Percentiles rank a stretch among this genome's conserved stretches.
These are phyloP conservation scores for Fraxinus quadrangulata DNA, from an alignment of 257 asterid species.

Conservation along the genomic window DNA sequence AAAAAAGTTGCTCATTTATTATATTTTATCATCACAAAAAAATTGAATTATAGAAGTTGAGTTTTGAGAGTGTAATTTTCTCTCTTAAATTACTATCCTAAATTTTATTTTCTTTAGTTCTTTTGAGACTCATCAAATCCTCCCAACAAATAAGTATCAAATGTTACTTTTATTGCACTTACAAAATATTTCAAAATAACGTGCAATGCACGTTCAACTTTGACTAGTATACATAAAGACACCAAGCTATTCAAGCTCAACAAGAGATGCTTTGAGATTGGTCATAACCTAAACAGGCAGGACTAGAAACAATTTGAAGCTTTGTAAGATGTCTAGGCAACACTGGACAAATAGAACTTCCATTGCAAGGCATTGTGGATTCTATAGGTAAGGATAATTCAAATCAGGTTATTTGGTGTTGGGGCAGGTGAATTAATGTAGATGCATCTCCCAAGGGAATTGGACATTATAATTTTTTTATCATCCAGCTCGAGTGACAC, in stretches of 20 bases:
- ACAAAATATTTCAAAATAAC: no score
- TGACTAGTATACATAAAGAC: neutral
- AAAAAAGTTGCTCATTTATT: no score
- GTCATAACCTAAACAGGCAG: neutral
- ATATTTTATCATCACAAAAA: no score
- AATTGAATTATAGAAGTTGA: no score
- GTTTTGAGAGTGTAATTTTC: no score
- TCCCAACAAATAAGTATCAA: no score
- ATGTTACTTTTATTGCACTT: no score
- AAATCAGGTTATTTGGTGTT: neutral
- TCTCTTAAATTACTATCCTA: no score
- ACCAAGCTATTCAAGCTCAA: constrained; percentile 11
- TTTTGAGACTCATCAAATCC: no score
- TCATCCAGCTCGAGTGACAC: neutral
- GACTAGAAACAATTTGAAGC: neutral
- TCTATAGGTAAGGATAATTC: neutral
- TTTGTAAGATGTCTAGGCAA: neutral
- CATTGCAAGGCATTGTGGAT: constrained; percentile 1
- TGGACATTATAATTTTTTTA: neutral
- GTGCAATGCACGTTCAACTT: no score
- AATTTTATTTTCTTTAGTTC: no score
- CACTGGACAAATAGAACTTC: neutral
- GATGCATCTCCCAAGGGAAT: neutral
- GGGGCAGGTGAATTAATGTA: neutral
- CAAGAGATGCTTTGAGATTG: neutral